These are phyloP conservation scores for Aspergillus floridensis DNA, from an alignment of 2,329 filamentous ascomycete genomes.

Conservation along the genomic window DNA sequence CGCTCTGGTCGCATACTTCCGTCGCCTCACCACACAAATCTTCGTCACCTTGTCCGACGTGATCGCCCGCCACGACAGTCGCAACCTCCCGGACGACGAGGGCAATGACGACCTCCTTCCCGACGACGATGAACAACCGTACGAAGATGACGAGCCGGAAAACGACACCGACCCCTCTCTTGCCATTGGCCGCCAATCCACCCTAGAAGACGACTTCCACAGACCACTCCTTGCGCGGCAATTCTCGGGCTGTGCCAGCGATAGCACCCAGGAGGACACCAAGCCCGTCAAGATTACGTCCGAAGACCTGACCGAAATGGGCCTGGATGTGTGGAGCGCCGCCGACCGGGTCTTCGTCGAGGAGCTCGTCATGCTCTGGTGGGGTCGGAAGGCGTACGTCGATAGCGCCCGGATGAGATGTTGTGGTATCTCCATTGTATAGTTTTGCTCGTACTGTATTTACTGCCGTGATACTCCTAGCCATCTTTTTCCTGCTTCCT, in stretches of 20 bases:
- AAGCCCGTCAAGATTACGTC: conserved; percentile 39
- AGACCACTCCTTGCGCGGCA: conserved; percentile 24
- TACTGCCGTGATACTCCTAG: background rate
- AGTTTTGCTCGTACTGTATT: background rate
- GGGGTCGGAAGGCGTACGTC: conserved; percentile 44
- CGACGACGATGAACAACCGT: background rate
- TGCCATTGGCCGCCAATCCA: conserved; percentile 25
- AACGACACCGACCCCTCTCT: conserved; percentile 24
- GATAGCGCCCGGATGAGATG: conserved; percentile 46
- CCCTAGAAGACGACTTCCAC: conserved; percentile 27
- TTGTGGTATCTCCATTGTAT: conserved; percentile 48
- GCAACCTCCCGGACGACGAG: conserved; percentile 11
- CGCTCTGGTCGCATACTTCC: conserved; percentile 51
- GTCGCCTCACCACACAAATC: conserved; percentile 47
- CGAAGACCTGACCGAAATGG: conserved; percentile 49
- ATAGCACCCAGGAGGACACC: conserved; percentile 8
- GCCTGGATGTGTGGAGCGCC: conserved; percentile 50
- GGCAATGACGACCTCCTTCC: background rate
- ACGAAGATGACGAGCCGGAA: conserved; percentile 8
- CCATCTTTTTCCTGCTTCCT: background rate
- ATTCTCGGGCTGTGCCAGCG: conserved; percentile 9
- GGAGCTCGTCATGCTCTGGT: conserved; percentile 47
- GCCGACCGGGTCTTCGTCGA: conserved; percentile 47
- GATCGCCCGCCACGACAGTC: conserved; percentile 41
- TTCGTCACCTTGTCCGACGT: conserved; percentile 46